Evolutionary conservation across 2,329 filamentous ascomycete genomes (phyloP), one percentile per base, ranked within the genome.

Genomic region (Trichophyton schoenleinii): DNA sequence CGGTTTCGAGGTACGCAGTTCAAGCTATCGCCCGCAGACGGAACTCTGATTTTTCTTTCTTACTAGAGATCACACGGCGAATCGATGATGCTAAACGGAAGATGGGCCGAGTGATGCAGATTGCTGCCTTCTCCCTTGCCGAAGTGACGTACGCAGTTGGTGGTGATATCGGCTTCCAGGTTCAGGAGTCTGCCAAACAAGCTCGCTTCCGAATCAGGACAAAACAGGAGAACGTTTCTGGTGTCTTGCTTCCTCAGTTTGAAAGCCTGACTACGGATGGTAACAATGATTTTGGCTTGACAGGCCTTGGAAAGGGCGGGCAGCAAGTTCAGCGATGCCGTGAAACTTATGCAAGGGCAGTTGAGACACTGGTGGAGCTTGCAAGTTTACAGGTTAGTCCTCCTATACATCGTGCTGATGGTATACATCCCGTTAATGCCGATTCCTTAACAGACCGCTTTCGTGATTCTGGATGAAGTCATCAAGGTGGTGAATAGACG

Each of bases 61-160:
- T 69, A 67, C 73, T 25, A 89, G 94, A 99, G 70, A 99, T 99
- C 70, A 96, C 94, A 58, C 85, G 86, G 73, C 88, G 94, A 71
- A 99, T 99, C 76, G 92, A 99, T 78, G 94, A 99, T 75, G 94
- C 94, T 48, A 99, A 99, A 78, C 88, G 91, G 69, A 99, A 99
- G 80, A 99, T 99, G 92, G 94, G 94, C 62, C 85, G 92, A 38
- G 94, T 99, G 42, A 99, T 99, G 94, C 92, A 97, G 75, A 95
- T 99, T 71, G 94, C 94, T 46, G 91, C 94, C 53, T 97, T 99
- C 78, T 97, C 92, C 49, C 83, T 99, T 18, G 94, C 94, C 63
- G 94, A 97, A 78, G 94, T 99, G 61, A 95, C 91, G 57, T 99
- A 99, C 71, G 94, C 94, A 28, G 91, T 96, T 31, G 94, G 94